Evolutionary conservation across 2,329 filamentous ascomycete genomes (phyloP).

Genomic region (Colletotrichum cereale): DNA sequence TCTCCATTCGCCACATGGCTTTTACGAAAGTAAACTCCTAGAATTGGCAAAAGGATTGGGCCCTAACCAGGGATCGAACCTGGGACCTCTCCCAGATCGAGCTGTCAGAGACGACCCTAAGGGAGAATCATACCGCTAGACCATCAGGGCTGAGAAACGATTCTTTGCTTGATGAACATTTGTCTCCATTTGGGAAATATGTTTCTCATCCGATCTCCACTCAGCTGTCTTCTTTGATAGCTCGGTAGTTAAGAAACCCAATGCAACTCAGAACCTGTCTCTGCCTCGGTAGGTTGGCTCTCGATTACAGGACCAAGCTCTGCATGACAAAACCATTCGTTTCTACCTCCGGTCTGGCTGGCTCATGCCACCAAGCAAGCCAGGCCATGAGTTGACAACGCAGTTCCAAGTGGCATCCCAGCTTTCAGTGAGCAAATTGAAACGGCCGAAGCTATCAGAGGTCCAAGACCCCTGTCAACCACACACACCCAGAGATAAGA

Average conservation of each 20-base stretch:
- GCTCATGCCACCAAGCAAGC: neutral
- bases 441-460: conserved; percentile 6
- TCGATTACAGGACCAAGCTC: neutral
- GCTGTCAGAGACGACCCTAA: conserved; percentile 9
- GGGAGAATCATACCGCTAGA: conserved; percentile 40
- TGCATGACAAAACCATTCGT: neutral
- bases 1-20: too few species aligned
- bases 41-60: neutral
- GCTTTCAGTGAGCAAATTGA: neutral
- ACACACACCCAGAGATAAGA: conserved; percentile 28
- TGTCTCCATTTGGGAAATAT: accelerated
- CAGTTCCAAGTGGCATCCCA: neutral
- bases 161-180: neutral
- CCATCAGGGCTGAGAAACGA: conserved; percentile 23
- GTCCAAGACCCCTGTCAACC: conserved; percentile 27
- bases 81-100: conserved; percentile 22
- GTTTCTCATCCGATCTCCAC: accelerated
- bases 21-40: neutral
- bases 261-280: neutral
- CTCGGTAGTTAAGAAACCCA: too few species aligned
- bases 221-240: accelerated
- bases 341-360: neutral
- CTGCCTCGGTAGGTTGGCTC: neutral
- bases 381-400: neutral
- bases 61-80: conserved; percentile 40